Evolutionary conservation across 495 filamentous ascomycete species (phyloP), one percentile per base, ranked within the genome.

Genomic region (Neurospora sp.): DNA sequence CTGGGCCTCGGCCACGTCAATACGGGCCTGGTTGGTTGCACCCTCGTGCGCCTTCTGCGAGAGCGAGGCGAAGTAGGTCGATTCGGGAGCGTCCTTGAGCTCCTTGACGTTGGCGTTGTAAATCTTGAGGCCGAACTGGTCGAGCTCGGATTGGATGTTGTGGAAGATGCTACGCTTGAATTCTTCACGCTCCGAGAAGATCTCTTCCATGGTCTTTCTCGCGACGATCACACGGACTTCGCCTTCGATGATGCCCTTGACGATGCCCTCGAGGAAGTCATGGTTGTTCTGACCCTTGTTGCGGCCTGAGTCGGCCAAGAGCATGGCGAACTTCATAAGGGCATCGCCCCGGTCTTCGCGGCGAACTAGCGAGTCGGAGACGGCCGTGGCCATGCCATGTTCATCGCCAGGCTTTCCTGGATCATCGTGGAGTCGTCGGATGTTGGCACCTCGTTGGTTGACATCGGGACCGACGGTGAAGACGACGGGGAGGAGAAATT

Each of bases 201-300:
- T 90, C 82, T 94, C 93, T 77, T 94, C 92, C 91, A 94, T 93
- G 14, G 92, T 92, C 91, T 94, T 93, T 72, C 85, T 88, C 5
- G 88, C 90, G 40, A 96, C 91, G 68, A 94, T 87, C 35, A 91
- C 90, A 68, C 92, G 87, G 9, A 91, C 93, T 79, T 96, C 93
- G 69, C 93, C 93, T 80, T 94, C 92, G 77, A 96, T 94, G 81
- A 96, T 93, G 72, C 93, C 93, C 82, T 92, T 94, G 74, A 94
- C 91, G 72, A 94, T 96, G 78, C 92, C 90, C 79, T 94, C 91
- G 40, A 94, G 90, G 80, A 94, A 91, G 69, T 86, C 85, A 16
- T 83, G 83, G n/a, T 86, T 83, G 31, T 82, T 79, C 73, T 22
- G 78, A 72, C 40, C 79, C 77, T 73, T 80, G 40, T 75, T 76